Evolutionary conservation across 2,329 filamentous ascomycete genomes (phyloP), one percentile per base, ranked within the genome.

Genomic region (Talaromyces amestolkiae): DNA sequence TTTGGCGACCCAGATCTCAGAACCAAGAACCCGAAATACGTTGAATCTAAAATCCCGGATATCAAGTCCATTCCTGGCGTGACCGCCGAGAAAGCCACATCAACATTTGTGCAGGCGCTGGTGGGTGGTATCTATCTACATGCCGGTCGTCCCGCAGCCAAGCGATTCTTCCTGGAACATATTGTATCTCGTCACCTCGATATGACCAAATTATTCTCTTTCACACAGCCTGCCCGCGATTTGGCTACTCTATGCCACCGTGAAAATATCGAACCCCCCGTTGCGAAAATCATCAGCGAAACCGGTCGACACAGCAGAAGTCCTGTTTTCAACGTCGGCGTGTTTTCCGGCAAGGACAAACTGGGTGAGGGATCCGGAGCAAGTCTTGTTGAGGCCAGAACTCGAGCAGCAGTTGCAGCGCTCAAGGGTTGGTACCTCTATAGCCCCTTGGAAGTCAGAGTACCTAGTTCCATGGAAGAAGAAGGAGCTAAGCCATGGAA

Each of bases 381-480:
- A 58, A 93, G 86, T 77, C 82, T 98, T 65, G 84, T 92, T 70
- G 86, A 92, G 72, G 94, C 91, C 37, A 87, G 92, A 69, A 84
- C 86, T 69, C 86, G 91, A 76, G 95, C 95, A 22, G 88, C 91
- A 43, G 93, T 96, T 73, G 89, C 90, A 68, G 89, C 93, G 19
- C 83, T 99, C 74, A 96, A 97, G 84, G 85, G 89, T 6, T 99
- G 95, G 95, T 99, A 99, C 79, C 83, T 99, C 62, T 99, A 99
- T 82, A 93, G 89, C 76, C 94, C 95, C 1, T 74, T 85, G 70
- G 80, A 86, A 69, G 85, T 87, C 59, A 84, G 85, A 65, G 82
- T 92, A 67, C 90, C 90, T 27, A 91, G 89, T 74, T 88, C 91
- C 69, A 89, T 86, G 81, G 83, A 90, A 70, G 82, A 84, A 63